Evolutionary conservation across 1,284 basidiomycete genomes (phyloP), one percentile per base, ranked within the genome.

Genomic region (Peniophora sp.): DNA sequence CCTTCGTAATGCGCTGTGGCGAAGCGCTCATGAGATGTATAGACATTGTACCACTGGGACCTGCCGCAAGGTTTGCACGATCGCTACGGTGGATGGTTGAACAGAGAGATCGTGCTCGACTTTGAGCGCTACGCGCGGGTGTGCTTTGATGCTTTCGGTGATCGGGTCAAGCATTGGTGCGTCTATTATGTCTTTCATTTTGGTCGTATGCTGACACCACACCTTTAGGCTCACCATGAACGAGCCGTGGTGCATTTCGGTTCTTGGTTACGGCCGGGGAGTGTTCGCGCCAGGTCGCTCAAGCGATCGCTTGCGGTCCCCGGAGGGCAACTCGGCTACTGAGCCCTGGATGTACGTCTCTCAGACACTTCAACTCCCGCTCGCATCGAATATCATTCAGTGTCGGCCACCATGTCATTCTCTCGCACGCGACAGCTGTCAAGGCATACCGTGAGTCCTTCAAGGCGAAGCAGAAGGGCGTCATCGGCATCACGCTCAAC

Each of bases 11-110:
- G 51, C 51, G 44, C 54, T 44, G 12, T 27, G 17, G 27, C 18
- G 35, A 10, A 18, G 36, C 22, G 6, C 37, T 17, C 3, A 32
- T 32, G 5, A 32, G n/a, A 5, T 32, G 27, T n/a, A 15, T 55
- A 85, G 83, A 88, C 85, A 0, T 65, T 88, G 37, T 87, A 87
- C 64, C 85, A 88, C 62, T 89, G 85, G 86, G 87, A 90, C 59
- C 71, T 88, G 3, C 86, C 86, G 3, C 83, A 84, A 62, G 77
- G 66, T 1, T 71, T 89, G 22, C 76, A 87, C 52, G 78, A 86
- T 52, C 74, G 81, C 44, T 89, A 89, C 63, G 79, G 80, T 20
- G 86, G 86, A 2, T 88, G 85, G 82, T 66, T 88, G 51, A 78
- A 81, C 66, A 78, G 77, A 57, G 76, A 81, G 55, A 75, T 85